A percentile compares a stretch with the other conserved stretches of the same genome.
phyloP scores from a whole-genome alignment of 2,329 filamentous ascomycete species.

The Aureobasidium sp. region DNA sequence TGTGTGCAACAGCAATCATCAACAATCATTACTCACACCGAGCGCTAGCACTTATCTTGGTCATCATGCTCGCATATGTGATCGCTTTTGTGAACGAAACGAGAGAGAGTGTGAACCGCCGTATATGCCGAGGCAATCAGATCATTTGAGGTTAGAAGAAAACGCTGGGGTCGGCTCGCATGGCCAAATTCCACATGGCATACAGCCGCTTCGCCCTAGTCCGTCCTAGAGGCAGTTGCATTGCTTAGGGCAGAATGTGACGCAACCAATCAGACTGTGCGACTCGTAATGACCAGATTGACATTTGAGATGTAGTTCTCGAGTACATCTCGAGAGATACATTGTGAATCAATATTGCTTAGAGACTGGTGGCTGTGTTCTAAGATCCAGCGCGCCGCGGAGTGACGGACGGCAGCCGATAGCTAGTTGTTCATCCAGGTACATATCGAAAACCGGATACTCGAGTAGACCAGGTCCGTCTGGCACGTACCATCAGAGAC shows the following conservation, averaged over 20 bases:
- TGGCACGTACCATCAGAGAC: constrained; percentile 4
- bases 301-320: not conserved
- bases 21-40: not conserved
- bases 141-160: not conserved
- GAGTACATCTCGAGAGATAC: not conserved
- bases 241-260: not conserved
- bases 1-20: not conserved
- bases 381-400: not conserved
- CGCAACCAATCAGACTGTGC: constrained; percentile 8
- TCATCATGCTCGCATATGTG: not conserved
- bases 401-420: not conserved
- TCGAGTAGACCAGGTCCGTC: not conserved
- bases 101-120: not conserved
- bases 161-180: constrained; percentile 14
- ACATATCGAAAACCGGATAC: not conserved
- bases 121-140: not conserved
- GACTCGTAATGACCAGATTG: not conserved
- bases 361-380: not conserved
- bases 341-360: not conserved
- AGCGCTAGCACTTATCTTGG: not conserved
- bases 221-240: not conserved
- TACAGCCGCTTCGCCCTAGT: not conserved
- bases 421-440: not conserved
- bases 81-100: not conserved
- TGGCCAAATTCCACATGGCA: constrained; percentile 9